Conservation (phyloP, 306 rosid genomes). For the Rosa lucieae region DNA sequence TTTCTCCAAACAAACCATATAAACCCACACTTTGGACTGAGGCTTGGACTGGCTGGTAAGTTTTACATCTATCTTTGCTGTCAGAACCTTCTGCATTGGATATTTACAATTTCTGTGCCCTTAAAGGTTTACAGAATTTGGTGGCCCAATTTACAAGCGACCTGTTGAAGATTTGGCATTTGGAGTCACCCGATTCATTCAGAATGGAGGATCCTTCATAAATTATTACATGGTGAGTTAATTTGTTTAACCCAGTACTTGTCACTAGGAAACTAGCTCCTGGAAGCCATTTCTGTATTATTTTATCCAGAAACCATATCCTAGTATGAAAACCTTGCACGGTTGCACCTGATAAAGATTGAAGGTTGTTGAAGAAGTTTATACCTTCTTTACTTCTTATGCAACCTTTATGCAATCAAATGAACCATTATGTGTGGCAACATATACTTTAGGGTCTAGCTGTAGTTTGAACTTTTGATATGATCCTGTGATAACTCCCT, state of each 20-base stretch:
- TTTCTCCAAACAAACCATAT: conserved; percentile 71
- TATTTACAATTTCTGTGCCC: not conserved
- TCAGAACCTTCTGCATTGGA: not conserved
- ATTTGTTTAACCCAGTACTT: not conserved
- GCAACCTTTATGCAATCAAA: not conserved
- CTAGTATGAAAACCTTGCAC: not conserved
- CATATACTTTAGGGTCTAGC: not conserved
- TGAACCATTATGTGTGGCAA: not conserved
- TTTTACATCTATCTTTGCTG: not conserved
- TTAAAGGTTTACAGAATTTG: conserved; percentile 44
- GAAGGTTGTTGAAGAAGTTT: not conserved
- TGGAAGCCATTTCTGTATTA: not conserved
- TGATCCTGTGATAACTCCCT: not conserved
- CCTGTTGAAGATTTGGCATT: conserved; percentile 49
- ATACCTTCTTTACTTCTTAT: not conserved
- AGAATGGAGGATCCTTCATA: conserved; percentile 49
- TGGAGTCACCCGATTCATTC: conserved; percentile 46
- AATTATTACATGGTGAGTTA: conserved; percentile 51
- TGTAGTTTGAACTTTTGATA: not conserved
- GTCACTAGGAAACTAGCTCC: not conserved
- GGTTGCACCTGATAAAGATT: not conserved
- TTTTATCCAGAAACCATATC: not conserved
- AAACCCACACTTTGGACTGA: conserved; percentile 70
- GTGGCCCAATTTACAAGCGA: conserved; percentile 40
- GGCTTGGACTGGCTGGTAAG: conserved; percentile 62